phyloP scores from a whole-genome alignment of 129 eudicot genomes.

The Heracleum sosnowskyi region DNA sequence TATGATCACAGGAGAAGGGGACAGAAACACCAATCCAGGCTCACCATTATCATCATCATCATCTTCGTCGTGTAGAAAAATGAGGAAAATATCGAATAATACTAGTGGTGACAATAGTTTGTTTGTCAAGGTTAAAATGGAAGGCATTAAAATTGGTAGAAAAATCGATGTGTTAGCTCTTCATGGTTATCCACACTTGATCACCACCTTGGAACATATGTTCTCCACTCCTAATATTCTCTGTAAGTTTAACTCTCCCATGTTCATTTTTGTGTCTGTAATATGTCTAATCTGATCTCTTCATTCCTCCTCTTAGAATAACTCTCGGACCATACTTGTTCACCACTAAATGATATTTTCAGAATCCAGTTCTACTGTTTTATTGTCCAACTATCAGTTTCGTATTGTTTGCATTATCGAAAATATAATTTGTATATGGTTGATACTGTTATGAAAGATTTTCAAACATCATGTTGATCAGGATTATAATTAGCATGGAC shows the following conservation, averaged over 20 bases:
- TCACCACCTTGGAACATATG: constrained; percentile 2
- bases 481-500: background rate
- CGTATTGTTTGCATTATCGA: too few species aligned
- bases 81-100: background rate
- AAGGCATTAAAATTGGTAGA: background rate
- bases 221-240: background rate
- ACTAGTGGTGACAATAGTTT: background rate
- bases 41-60: background rate
- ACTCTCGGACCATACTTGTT: too few species aligned
- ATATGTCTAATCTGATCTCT: background rate
- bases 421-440: too few species aligned
- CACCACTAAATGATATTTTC: too few species aligned
- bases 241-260: background rate
- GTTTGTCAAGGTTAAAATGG: constrained; percentile 9
- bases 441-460: too few species aligned
- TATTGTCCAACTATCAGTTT: too few species aligned
- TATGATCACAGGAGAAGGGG: background rate
- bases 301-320: background rate
- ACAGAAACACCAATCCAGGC: background rate
- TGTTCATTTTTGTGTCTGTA: background rate
- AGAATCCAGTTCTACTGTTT: too few species aligned
- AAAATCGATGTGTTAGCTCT: background rate
- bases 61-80: background rate
- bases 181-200: background rate
- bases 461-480: background rate